Evolutionary conservation across 257 asterid genomes (phyloP), one percentile per base, ranked within the genome.

Genomic region (Nicotiana noctiflora): DNA sequence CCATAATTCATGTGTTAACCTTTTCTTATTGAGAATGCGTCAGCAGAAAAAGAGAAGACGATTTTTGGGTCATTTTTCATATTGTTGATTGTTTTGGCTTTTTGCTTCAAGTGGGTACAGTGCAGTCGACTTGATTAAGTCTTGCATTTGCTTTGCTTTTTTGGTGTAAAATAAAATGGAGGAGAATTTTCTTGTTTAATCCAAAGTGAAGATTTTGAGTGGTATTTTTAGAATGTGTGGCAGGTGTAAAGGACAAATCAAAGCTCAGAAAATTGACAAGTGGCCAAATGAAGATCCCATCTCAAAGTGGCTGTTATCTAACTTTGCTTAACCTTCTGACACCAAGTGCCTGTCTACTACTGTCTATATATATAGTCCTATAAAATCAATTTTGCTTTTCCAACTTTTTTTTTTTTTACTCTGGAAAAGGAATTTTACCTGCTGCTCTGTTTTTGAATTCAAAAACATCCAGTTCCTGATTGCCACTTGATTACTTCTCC

Each of bases 1-100:
- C 87, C 88, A 78, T 76, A 79, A 37, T 27, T 63, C 18, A 84
- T 84, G 87, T 56, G 82, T 52, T 79, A 86, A 70, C 83, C 86
- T 85, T 85, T 85, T 84, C 82, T 80, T 83, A 79, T 84, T 79
- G 84, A 83, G 79, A 80, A 84, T 82, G 84, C 78, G 81, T 83
- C 86, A 75, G 74, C 75, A 81, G 44, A 31, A 75, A 81, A 81
- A 81, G 79, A 61, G 82, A 10, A 68, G 79, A 61, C 77, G 79
- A 52, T 77, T 77, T 84, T 79, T 64, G 62, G 19, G 78, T 51
- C 79, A 87, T 66, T 68, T 76, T 68, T 75, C 67, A 31, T 13
- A 29, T 82, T 84, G 82, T 66, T 85, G 61, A 68, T 46, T 57
- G 11, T 79, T 84, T 80, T 80, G 86, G 83, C 76, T 2, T 23